A percentile compares a stretch with the other conserved stretches of the same genome.
Evolutionary conservation across 2,329 filamentous ascomycete species (phyloP).

Genomic region (Thielaviopsis cerberus): DNA sequence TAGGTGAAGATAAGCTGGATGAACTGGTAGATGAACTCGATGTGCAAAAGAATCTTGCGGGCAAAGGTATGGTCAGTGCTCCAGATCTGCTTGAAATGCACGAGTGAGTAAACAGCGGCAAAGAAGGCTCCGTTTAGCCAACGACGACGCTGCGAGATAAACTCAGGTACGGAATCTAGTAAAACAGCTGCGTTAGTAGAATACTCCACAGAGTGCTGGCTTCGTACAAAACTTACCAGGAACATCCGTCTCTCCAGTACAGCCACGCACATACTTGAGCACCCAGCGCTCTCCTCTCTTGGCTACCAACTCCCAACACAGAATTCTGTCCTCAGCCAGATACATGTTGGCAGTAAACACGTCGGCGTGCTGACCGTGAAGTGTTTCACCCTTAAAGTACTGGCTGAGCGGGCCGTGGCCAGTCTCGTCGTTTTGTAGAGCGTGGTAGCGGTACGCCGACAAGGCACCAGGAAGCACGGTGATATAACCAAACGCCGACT

Average conservation of each 20-base stretch:
- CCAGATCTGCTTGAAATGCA: constrained; percentile 90
- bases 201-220: background rate
- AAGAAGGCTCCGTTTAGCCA: constrained; percentile 99
- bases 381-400: constrained; percentile 96
- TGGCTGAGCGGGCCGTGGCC: constrained; percentile 89
- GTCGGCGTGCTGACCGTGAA: constrained; percentile 89
- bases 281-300: constrained; percentile 93
- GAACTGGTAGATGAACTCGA: constrained; percentile 92
- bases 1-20: constrained; percentile 87
- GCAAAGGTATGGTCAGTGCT: constrained; percentile 73
- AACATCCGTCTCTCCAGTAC: constrained; percentile 93
- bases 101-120: constrained; percentile 87
- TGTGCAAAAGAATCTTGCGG: constrained; percentile 77
- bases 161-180: constrained; percentile 75
- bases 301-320: constrained; percentile 88
- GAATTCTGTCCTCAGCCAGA: constrained; percentile 70
- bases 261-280: constrained; percentile 90
- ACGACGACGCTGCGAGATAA: constrained; percentile 84
- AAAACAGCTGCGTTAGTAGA: constrained; percentile 14
- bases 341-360: constrained; percentile 98
- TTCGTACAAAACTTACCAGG: constrained; percentile 64
- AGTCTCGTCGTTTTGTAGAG: constrained; percentile 87
- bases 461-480: constrained; percentile 89
- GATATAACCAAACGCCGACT: constrained; percentile 96
- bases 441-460: constrained; percentile 88